Conservation (phyloP, 2,329 filamentous ascomycete genomes). For the Microcera coccophila region DNA sequence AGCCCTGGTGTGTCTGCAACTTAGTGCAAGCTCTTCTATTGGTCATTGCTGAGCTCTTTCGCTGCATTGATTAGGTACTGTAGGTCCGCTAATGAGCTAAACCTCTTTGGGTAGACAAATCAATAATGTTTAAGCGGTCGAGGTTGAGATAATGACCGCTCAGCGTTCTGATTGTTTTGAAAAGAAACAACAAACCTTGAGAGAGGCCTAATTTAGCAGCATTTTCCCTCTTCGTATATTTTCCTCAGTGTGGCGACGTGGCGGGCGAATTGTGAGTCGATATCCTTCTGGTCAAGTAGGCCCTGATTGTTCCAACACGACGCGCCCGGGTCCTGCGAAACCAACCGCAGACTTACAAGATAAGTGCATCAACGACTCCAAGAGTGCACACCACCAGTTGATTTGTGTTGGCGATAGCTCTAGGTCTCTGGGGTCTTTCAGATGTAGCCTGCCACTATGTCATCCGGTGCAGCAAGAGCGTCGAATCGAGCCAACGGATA, state of each 20-base stretch:
- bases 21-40: neutral
- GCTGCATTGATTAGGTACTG: too few species aligned
- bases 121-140: too few species aligned
- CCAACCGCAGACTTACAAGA: conserved; percentile 23
- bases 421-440: conserved; percentile 14
- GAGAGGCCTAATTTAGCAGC: too few species aligned
- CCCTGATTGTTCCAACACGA: conserved; percentile 4
- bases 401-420: neutral
- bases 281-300: too few species aligned
- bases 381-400: neutral
- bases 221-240: too few species aligned
- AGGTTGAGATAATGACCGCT: too few species aligned
- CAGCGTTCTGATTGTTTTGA: too few species aligned
- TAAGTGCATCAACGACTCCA: conserved; percentile 12
- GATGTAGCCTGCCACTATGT: conserved; percentile 40
- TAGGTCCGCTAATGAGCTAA: too few species aligned
- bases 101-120: neutral
- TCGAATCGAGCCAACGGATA: conserved; percentile 41
- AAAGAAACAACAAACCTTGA: too few species aligned
- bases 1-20: conserved; percentile 1
- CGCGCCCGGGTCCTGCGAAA: conserved; percentile 6
- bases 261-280: too few species aligned
- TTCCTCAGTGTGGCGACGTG: too few species aligned
- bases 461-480: conserved; percentile 39
- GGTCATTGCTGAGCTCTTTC: neutral